Base-by-base conservation (phyloP, 345 rosid genomes). In the Cardamine resedifolia region DNA sequence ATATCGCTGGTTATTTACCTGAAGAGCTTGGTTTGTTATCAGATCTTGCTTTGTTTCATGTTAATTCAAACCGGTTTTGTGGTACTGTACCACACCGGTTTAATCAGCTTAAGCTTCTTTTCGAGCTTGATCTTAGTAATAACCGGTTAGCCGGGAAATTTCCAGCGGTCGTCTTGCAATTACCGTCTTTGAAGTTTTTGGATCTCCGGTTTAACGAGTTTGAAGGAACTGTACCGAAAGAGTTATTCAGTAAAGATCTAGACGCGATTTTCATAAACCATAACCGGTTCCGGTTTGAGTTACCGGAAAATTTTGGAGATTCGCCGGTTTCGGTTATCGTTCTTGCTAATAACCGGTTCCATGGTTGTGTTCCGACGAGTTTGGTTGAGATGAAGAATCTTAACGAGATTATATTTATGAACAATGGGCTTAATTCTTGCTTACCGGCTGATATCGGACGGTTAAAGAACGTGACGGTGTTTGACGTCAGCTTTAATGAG, bases 71-170 rank as follows among this genome's bases (percentile, higher is more conserved):
- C 72, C 81, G 91, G 23, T 88, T 86, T 52, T 90, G 96, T 45
- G 96, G 94, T 6, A 86, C 84, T 12, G 80, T 88, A 41, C 96
- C 91, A 0, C 86, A 74, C 39, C 85, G 78, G 80, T 90, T 90
- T 64, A 39, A 44, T 3, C 58, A 77, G 49, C 73, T 88, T 27
- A 84, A 78, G 83, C 52, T 83, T 44, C 80, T 90, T 15, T 81
- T 70, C 73, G 96, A 90, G 86, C 79, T 90, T 75, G 96, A 90
- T 83, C 85, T 90, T 4, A 90, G 96, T 69, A 90, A 87, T 72
- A 90, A 90, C 70, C 77, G 96, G 19, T 82, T 90, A 44, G 91
- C 91, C 14, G 96, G 96, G 12, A 82, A 81, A 70, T 87, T 90
- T 64, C 92, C 96, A 1, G 53, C 15, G 36, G 85, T 87, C n/a